phyloP scores from a whole-genome alignment of 441 rosid species.

The Corymbia calophylla region DNA sequence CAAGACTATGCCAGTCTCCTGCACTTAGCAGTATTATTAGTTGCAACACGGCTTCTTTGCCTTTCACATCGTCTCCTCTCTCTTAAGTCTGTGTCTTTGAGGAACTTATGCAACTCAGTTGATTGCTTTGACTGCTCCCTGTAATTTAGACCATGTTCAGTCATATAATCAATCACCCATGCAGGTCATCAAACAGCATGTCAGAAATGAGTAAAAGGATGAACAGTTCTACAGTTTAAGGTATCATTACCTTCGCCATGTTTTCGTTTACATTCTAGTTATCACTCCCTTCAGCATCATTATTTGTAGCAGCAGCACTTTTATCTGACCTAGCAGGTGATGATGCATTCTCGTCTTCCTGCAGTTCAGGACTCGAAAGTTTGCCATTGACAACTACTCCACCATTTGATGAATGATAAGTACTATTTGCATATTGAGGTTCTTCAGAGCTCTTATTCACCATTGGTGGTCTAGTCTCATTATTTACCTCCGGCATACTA shows the following conservation, averaged over 20 bases:
- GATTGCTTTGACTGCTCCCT: neutral
- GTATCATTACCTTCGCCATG: constrained; percentile 12
- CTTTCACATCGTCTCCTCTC: neutral
- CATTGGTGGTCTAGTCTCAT: constrained; percentile 10
- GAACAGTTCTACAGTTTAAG: neutral
- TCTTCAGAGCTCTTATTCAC: constrained; percentile 13
- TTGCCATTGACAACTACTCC: constrained; percentile 37
- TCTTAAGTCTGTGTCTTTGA: neutral
- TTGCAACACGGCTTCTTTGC: neutral
- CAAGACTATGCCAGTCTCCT: neutral
- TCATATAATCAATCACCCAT: neutral
- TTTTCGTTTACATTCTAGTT: constrained; percentile 19
- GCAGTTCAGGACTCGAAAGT: constrained; percentile 18
- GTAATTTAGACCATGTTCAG: neutral
- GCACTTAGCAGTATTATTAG: neutral
- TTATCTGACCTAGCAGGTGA: constrained; percentile 5
- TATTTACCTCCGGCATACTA: constrained; percentile 7
- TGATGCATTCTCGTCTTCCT: constrained; percentile 13
- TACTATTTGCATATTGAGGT: neutral
- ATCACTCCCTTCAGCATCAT: constrained; percentile 12
- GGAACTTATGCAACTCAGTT: neutral
- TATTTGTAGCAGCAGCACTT: constrained; percentile 14
- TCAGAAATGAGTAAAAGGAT: neutral
- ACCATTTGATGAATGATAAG: constrained; percentile 20
- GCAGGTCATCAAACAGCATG: neutral